Conservation (phyloP, 148 eudicot species). For the Cornus controversa region DNA sequence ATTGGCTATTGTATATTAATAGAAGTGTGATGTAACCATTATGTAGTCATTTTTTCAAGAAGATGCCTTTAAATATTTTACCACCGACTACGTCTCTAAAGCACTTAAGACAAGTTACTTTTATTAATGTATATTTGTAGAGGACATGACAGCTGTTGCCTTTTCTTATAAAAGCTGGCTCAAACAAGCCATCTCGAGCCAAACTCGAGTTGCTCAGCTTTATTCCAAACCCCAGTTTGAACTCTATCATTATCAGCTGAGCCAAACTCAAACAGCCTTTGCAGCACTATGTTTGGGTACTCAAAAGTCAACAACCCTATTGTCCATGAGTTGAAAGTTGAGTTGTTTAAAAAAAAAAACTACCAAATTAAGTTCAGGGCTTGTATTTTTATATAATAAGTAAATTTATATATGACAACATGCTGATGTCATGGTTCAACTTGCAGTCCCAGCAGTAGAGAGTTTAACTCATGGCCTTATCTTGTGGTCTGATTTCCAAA, state of each 20-base stretch:
- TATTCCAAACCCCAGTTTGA: neutral
- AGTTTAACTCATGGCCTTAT: neutral
- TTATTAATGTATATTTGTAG: neutral
- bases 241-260: neutral
- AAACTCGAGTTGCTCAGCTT: neutral
- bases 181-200: neutral
- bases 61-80: neutral
- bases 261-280: neutral
- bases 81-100: neutral
- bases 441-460: neutral
- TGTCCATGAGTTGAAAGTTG: neutral
- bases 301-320: neutral
- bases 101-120: neutral
- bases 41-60: neutral
- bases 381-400: neutral
- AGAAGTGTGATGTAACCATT: neutral
- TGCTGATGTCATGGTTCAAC: neutral
- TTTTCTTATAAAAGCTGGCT: neutral
- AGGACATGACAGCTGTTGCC: neutral
- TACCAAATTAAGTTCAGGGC: neutral
- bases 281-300: neutral
- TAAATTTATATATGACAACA: neutral
- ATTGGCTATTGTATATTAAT: neutral
- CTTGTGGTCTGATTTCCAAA: neutral
- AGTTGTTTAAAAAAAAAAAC: neutral